phyloP scores from a whole-genome alignment of 805 yeast species.

The Candida berthetii region DNA sequence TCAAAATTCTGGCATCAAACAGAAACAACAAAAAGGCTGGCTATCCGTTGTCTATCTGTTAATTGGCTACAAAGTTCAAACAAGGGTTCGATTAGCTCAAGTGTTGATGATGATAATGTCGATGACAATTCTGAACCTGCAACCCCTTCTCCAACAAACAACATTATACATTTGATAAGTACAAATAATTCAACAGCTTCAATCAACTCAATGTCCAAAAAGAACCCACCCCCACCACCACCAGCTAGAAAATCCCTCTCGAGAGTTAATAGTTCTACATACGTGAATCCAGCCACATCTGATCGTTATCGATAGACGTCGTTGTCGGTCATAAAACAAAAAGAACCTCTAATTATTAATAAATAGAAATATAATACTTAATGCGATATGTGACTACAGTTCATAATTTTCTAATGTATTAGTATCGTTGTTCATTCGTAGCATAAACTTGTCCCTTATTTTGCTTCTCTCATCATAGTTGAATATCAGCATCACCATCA shows the following conservation, averaged over 20 bases:
- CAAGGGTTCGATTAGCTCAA: no score
- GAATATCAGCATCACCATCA: conserved; percentile 28
- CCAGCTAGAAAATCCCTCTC: conserved; percentile 23
- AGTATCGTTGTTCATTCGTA: no score
- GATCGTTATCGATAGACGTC: neutral
- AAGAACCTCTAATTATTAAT: no score
- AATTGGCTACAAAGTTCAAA: conserved; percentile 24
- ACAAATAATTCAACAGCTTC: conserved; percentile 27
- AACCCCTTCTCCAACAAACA: conserved; percentile 3
- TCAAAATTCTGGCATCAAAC: conserved; percentile 27
- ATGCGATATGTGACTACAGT: neutral
- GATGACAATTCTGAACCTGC: neutral
- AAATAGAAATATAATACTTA: no score
- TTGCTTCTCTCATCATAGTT: conserved; percentile 1
- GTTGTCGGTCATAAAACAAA: no score
- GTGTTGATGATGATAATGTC: neutral
- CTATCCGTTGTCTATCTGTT: conserved; percentile 22
- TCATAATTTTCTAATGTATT: no score
- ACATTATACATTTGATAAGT: conserved; percentile 6
- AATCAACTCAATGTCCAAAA: conserved; percentile 24
- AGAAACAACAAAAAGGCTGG: conserved; percentile 34
- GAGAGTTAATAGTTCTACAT: conserved; percentile 3
- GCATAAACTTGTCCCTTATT: no score
- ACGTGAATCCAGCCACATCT: neutral
- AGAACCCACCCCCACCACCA: conserved; percentile 27